Percentiles rank a stretch among this genome's conserved stretches.
phyloP scores from a whole-genome alignment of 495 filamentous ascomycete genomes.

The Talaromyces nanjingensis region DNA sequence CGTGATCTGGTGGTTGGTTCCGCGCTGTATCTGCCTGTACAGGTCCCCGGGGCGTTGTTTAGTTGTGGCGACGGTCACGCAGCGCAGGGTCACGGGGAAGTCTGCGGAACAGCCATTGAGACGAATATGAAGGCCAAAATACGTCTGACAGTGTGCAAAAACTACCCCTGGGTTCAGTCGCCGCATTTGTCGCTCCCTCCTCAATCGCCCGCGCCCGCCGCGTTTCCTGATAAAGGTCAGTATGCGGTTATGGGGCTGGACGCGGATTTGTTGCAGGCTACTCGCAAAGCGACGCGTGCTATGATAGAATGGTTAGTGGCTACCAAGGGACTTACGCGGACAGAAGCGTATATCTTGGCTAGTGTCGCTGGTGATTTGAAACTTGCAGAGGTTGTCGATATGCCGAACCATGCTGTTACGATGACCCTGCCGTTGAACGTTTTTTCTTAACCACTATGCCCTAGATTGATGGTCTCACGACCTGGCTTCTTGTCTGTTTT shows the following conservation, averaged over 20 bases:
- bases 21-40: conserved; percentile 39
- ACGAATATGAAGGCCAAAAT: conserved; percentile 41
- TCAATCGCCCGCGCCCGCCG: conserved; percentile 18
- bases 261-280: conserved; percentile 35
- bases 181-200: conserved; percentile 38
- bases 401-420: conserved; percentile 42
- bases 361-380: conserved; percentile 40
- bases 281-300: conserved; percentile 34
- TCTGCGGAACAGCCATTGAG: conserved; percentile 49
- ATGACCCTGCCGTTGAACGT: conserved; percentile 39
- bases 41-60: conserved; percentile 42
- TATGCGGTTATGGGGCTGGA: conserved; percentile 42
- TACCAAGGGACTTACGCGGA: conserved; percentile 35
- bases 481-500: neutral
- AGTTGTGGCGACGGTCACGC: conserved; percentile 50
- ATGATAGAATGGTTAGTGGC: conserved; percentile 39
- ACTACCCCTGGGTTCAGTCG: conserved; percentile 32
- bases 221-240: conserved; percentile 28
- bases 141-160: conserved; percentile 38
- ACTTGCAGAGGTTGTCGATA: conserved; percentile 42
- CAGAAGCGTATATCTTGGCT: conserved; percentile 44
- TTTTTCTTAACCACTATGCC: conserved; percentile 14
- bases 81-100: conserved; percentile 47
- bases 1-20: conserved; percentile 38
- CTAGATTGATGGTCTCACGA: neutral